Evolutionary conservation across 352 stramenopile species (phyloP).

Genomic region (Pythium monospermum): DNA sequence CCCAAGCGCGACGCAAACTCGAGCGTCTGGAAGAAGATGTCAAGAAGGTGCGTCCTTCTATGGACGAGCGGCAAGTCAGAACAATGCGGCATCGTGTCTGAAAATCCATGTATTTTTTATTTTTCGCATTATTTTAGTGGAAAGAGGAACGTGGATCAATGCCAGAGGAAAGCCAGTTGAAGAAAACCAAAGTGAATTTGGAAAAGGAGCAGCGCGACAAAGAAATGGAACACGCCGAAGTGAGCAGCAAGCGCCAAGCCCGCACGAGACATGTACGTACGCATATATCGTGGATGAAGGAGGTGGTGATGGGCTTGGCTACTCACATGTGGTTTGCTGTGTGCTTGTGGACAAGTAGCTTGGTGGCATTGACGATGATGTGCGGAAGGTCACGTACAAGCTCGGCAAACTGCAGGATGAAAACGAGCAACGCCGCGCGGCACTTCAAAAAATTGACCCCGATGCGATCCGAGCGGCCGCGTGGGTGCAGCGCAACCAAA

Average conservation of each 20-base stretch:
- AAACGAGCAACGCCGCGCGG: conserved; percentile 55
- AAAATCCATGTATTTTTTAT: too few species aligned
- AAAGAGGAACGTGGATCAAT: conserved; percentile 49
- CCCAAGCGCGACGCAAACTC: conserved; percentile 50
- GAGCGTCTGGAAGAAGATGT: conserved; percentile 66
- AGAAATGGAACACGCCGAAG: conserved; percentile 72
- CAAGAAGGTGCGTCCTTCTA: conserved; percentile 26
- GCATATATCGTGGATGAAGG: too few species aligned
- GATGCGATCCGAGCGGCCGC: conserved; percentile 72
- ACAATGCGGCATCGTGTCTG: too few species aligned
- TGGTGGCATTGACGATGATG: conserved; percentile 38
- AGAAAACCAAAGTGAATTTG: conserved; percentile 52
- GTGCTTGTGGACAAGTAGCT: conserved; percentile 24
- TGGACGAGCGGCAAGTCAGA: too few species aligned
- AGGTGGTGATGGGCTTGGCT: too few species aligned
- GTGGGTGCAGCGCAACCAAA: conserved; percentile 69
- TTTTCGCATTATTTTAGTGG: conserved; percentile 32
- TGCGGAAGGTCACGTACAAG: conserved; percentile 46
- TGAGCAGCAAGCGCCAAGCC: conserved; percentile 60
- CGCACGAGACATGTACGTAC: conserved; percentile 27
- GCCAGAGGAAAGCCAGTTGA: conserved; percentile 41
- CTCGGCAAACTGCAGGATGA: conserved; percentile 71
- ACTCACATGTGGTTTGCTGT: too few species aligned
- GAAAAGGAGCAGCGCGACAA: conserved; percentile 63
- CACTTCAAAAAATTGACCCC: conserved; percentile 51